These are phyloP conservation scores for Plasmodium chabaudi DNA, from an alignment of 169 alveolate genomes.

Conservation along the genomic window DNA sequence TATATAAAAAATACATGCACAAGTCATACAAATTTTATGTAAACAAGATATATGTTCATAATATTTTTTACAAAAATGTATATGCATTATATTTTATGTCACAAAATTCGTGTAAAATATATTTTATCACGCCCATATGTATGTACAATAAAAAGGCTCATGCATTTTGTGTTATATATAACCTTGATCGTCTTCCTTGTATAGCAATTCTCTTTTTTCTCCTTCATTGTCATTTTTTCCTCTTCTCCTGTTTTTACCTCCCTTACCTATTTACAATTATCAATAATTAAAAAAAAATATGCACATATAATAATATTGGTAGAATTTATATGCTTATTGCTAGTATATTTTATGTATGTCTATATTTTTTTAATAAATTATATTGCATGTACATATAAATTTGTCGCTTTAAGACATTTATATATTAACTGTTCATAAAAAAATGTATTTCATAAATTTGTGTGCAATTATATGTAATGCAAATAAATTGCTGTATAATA, in stretches of 20 bases:
- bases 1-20: slow-evolving; percentile 41
- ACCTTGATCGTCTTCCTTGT: slow-evolving; percentile 98
- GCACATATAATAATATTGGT: neutral
- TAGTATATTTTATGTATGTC: too few relatives aligned
- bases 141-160: too few relatives aligned
- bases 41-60: too few relatives aligned
- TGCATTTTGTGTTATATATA: neutral
- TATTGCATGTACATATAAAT: slow-evolving; percentile 6
- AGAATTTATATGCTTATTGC: neutral
- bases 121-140: neutral
- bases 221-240: slow-evolving; percentile 97
- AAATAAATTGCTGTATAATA: neutral
- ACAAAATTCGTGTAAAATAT: neutral
- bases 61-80: neutral
- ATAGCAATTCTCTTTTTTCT: slow-evolving; percentile 94
- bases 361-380: neutral
- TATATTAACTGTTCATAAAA: too few relatives aligned
- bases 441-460: too few relatives aligned
- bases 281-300: slow-evolving; percentile 13
- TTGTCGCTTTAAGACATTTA: too few relatives aligned
- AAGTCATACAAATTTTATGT: neutral
- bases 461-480: too few relatives aligned
- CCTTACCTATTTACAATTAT: slow-evolving; percentile 91
- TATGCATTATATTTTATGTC: neutral
- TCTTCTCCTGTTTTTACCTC: slow-evolving; percentile 98